phyloP scores from a whole-genome alignment of 164 flowering plant species.

The Vitis rotundifolia region DNA sequence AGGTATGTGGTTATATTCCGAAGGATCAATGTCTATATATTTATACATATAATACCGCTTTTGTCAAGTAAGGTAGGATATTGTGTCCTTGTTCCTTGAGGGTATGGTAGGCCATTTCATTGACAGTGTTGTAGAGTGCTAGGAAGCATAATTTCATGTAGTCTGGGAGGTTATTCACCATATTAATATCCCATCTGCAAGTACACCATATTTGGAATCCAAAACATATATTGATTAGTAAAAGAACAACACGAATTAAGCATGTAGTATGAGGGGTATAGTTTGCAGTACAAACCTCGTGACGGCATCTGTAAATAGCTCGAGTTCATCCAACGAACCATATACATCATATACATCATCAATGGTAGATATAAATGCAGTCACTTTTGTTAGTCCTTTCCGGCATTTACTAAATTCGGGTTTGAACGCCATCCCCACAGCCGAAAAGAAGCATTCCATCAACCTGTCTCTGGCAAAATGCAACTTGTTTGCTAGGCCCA shows the following conservation, averaged over 20 bases:
- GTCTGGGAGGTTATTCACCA: constrained; percentile 35
- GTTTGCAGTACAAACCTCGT: constrained; percentile 27
- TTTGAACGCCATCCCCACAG: constrained; percentile 26
- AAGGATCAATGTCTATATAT: not conserved
- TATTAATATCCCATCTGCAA: constrained; percentile 47
- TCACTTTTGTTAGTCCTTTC: constrained; percentile 25
- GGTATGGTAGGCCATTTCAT: constrained; percentile 36
- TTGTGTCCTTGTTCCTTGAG: constrained; percentile 25
- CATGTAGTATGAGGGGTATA: too few relatives aligned
- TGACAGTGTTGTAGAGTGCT: constrained; percentile 42
- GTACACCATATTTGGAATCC: not conserved
- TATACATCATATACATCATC: constrained; percentile 52
- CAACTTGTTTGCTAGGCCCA: constrained; percentile 30
- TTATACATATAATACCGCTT: constrained; percentile 17
- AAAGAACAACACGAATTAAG: too few relatives aligned
- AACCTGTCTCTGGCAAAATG: constrained; percentile 42
- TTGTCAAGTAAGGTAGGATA: constrained; percentile 18
- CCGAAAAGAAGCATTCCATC: constrained; percentile 42
- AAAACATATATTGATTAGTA: too few relatives aligned
- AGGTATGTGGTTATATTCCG: too few relatives aligned
- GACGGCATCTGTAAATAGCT: constrained; percentile 38
- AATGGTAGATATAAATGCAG: constrained; percentile 24
- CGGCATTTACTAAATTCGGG: constrained; percentile 31
- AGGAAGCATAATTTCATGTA: constrained; percentile 45
- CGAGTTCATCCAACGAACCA: constrained; percentile 42